phyloP scores from a whole-genome alignment of 345 rosid genomes.

The Sisymbrium irio region DNA sequence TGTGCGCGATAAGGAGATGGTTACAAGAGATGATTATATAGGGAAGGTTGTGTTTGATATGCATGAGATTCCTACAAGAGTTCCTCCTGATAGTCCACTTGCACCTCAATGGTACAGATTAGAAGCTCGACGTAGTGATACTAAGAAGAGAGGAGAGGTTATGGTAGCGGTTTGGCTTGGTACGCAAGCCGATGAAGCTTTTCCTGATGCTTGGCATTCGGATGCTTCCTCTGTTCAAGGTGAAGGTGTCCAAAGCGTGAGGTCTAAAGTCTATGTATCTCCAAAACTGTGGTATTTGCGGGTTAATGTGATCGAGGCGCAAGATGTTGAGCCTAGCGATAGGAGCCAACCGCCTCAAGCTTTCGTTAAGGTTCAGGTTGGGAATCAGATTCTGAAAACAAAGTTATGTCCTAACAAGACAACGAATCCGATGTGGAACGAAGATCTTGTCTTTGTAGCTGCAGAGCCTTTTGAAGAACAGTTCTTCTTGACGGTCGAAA shows the following conservation, averaged over 20 bases:
- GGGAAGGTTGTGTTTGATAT: conserved; percentile 84
- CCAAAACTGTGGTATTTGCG: conserved; percentile 87
- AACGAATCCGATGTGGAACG: conserved; percentile 74
- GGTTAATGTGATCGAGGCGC: conserved; percentile 90
- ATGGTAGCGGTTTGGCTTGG: conserved; percentile 99
- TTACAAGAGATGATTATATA: conserved; percentile 69
- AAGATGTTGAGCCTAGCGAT: conserved; percentile 71
- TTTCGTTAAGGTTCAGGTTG: conserved; percentile 73
- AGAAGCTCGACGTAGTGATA: conserved; percentile 55
- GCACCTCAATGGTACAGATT: conserved; percentile 93
- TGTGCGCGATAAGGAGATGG: conserved; percentile 75
- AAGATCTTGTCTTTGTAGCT: conserved; percentile 83
- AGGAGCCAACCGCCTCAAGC: conserved; percentile 68
- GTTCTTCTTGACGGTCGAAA: conserved; percentile 63
- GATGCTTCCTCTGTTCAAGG: conserved; percentile 81
- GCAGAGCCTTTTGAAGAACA: conserved; percentile 94
- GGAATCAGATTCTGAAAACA: conserved; percentile 75
- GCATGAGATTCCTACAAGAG: conserved; percentile 91
- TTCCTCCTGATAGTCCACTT: conserved; percentile 93
- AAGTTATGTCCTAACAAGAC: conserved; percentile 60
- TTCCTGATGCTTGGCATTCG: conserved; percentile 88
- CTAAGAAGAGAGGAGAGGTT: conserved; percentile 68
- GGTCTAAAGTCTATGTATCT: conserved; percentile 89
- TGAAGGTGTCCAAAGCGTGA: conserved; percentile 56
- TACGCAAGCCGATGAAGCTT: conserved; percentile 96